Base-by-base conservation (phyloP, 2,329 filamentous ascomycete species). In the Colletotrichum salicis region DNA sequence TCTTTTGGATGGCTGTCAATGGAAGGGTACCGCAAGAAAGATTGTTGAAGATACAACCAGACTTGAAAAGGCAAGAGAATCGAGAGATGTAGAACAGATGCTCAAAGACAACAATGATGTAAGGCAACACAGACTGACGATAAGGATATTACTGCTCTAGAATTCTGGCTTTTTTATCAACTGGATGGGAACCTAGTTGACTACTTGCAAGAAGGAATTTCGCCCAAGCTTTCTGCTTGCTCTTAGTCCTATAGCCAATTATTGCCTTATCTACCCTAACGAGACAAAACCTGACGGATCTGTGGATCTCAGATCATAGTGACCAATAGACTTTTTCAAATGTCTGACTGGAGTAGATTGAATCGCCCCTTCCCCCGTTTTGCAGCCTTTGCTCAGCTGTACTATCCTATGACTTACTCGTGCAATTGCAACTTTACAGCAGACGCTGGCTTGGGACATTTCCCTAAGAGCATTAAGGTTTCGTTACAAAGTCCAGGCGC, bases 191-290 rank as follows among this genome's bases (percentile, higher is more conserved):
- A 19, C 41, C 10, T 10, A 7, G 41, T 19, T 10, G 19, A 41
- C 2, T 41, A 41, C 8, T 10, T n/a, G 19, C n/a, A 2, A 22
- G 4, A 0, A 22, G 0, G 1, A 48, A 11, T 10, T 8, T 22
- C 8, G 4, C 19, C 19, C 19, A 48, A 48, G 19, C 41, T 22
- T 48, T 48, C 41, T 48, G 19, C 41, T 4, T 48, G 8, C 41
- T 48, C 41, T 22, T 11, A 5, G 41, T 7, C 22, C 19, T 19
- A 3, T 11, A 48, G 41, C 41, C 8, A 22, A 48, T 22, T n/a
- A 22, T 22, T 48, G 19, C 41, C 41, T 48, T 11, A 22, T n/a
- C 19, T 48, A 48, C 5, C 19, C 19, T 22, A 48, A 48, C 41
- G 41, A 48, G 41, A 48, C 41, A n/a, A 48, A 48, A 22, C 19